Evolutionary conservation across 192 early-diverging fungal genomes (phyloP).

Genomic region (Backusella liffmaniae): DNA sequence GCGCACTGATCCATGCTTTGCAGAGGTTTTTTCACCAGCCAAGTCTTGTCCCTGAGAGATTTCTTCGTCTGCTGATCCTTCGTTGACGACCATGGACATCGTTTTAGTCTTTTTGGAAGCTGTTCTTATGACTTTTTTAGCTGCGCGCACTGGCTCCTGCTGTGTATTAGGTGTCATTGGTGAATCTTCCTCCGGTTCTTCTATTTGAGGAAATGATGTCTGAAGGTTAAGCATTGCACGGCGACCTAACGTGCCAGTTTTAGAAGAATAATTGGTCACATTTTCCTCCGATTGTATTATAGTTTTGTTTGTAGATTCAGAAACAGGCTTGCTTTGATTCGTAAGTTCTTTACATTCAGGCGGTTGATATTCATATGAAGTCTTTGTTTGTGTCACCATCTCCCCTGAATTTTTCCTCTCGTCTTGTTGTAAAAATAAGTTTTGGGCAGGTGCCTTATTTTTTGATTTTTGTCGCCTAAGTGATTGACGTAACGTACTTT

Average conservation of each 20-base stretch:
- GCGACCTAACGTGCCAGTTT: neutral
- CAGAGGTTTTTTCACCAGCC: neutral
- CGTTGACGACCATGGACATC: constrained; percentile 1
- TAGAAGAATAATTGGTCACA: neutral
- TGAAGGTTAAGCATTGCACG: neutral
- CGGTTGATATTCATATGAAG: constrained; percentile 3
- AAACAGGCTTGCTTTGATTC: neutral
- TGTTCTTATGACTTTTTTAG: constrained; percentile 13
- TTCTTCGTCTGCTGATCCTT: neutral
- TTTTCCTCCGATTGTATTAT: neutral
- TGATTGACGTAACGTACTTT: constrained; percentile 20
- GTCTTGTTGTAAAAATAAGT: constrained; percentile 7
- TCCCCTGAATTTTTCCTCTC: neutral
- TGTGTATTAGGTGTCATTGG: neutral
- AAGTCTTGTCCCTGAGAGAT: neutral
- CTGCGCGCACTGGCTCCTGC: constrained; percentile 11
- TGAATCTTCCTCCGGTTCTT: neutral
- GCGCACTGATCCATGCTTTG: constrained; percentile 10
- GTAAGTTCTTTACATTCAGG: neutral
- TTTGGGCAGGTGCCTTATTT: constrained; percentile 1
- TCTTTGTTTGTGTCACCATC: neutral
- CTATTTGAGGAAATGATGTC: neutral
- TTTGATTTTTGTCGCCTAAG: constrained; percentile 9
- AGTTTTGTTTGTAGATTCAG: neutral
- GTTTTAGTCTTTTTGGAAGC: constrained; percentile 14